Percentiles rank a stretch among this genome's conserved stretches.
phyloP scores from a whole-genome alignment of 371 early-diverging fungal genomes.

The Actinomucor elegans region DNA sequence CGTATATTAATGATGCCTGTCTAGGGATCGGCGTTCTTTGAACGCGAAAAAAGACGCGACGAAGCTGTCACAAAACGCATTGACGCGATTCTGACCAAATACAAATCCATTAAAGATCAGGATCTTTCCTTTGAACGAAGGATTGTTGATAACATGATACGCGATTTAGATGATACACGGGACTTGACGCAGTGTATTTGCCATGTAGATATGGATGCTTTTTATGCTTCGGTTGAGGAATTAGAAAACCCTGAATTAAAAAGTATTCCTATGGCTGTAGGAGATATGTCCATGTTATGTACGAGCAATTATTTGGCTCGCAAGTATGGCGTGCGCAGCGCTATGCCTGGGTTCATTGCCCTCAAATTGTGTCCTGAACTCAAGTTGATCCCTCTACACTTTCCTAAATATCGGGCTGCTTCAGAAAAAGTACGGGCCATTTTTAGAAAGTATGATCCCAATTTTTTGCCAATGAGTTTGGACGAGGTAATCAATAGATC shows the following conservation, averaged over 20 bases:
- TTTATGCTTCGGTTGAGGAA: conserved; percentile 76
- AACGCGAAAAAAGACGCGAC: conserved; percentile 53
- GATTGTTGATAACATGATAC: conserved; percentile 44
- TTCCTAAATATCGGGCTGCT: conserved; percentile 55
- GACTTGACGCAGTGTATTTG: conserved; percentile 55
- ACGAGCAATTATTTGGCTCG: conserved; percentile 73
- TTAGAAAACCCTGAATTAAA: conserved; percentile 59
- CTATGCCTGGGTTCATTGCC: conserved; percentile 72
- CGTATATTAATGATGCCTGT: not conserved
- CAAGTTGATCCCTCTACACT: conserved; percentile 51
- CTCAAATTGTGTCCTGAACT: conserved; percentile 64
- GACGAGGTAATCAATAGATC: conserved; percentile 72
- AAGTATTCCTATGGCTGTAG: conserved; percentile 72
- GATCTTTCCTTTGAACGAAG: conserved; percentile 41
- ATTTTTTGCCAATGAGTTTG: conserved; percentile 55
- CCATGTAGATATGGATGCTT: conserved; percentile 75
- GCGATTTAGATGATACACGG: conserved; percentile 40
- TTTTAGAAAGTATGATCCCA: conserved; percentile 57
- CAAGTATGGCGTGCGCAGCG: conserved; percentile 68
- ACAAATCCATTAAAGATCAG: conserved; percentile 33
- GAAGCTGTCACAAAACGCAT: conserved; percentile 46
- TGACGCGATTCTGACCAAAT: conserved; percentile 41
- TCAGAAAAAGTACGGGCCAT: conserved; percentile 50
- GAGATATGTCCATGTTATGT: conserved; percentile 58
- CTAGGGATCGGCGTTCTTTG: conserved; percentile 63